Conservation (phyloP, 2,329 filamentous ascomycete genomes). For the Neopestalotiopsis sp. region DNA sequence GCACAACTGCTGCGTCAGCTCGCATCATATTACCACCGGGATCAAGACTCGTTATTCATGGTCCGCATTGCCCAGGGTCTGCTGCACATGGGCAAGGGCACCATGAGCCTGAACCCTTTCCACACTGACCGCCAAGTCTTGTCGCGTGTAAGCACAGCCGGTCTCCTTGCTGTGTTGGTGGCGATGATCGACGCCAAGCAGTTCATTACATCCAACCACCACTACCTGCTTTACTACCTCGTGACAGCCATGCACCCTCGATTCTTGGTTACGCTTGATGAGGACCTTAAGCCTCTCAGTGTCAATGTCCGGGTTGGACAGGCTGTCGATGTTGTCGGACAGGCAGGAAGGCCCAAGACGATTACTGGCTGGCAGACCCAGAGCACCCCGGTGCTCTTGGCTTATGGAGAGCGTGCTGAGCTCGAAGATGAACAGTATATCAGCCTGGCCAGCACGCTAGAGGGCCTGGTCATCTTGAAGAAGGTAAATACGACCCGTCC, state of each 20-base stretch:
- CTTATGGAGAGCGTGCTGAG: constrained; percentile 95
- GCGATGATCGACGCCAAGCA: constrained; percentile 96
- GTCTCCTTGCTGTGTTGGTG: constrained; percentile 87
- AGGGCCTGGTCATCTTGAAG: constrained; percentile 93
- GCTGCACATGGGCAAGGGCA: constrained; percentile 99
- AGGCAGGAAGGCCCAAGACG: constrained; percentile 96
- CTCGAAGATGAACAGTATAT: constrained; percentile 98
- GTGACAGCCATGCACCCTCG: constrained; percentile 96
- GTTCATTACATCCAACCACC: constrained; percentile 70
- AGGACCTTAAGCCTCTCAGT: constrained; percentile 89
- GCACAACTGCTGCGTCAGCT: constrained; percentile 93
- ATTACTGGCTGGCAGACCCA: constrained; percentile 99
- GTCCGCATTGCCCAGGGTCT: constrained; percentile 97
- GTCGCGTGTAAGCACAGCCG: constrained; percentile 87
- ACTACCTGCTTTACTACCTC: constrained; percentile 97
- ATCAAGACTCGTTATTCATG: constrained; percentile 97
- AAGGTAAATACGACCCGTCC: constrained; percentile 69
- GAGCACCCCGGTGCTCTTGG: constrained; percentile 94
- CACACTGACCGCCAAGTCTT: constrained; percentile 97
- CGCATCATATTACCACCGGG: constrained; percentile 97
- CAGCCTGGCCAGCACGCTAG: constrained; percentile 85
- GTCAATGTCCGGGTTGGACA: constrained; percentile 98
- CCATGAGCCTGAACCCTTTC: constrained; percentile 95
- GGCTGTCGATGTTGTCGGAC: constrained; percentile 96
- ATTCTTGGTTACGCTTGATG: constrained; percentile 95